Conservation (phyloP, 164 flowering plant species). For the Aristolochia californica region DNA sequence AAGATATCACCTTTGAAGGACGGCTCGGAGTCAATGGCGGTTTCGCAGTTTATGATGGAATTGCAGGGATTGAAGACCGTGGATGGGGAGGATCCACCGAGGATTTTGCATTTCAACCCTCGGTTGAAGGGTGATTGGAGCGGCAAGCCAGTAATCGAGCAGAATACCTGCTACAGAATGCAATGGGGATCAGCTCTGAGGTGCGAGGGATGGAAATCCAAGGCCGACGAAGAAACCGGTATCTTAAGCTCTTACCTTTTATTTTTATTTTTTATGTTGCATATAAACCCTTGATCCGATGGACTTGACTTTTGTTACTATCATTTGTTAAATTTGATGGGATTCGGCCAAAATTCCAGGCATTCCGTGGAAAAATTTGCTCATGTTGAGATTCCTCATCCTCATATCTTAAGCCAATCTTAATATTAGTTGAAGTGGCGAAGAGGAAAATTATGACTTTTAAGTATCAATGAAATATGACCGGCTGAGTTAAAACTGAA, state of each 20-base stretch:
- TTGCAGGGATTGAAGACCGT: slow-evolving; percentile 76
- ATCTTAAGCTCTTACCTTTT: slow-evolving; percentile 7
- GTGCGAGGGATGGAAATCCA: slow-evolving; percentile 82
- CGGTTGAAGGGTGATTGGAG: slow-evolving; percentile 98
- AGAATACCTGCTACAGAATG: slow-evolving; percentile 84
- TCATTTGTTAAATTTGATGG: too few relatives aligned
- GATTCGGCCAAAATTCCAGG: too few relatives aligned
- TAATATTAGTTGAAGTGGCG: too few relatives aligned
- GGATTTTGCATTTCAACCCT: slow-evolving; percentile 88
- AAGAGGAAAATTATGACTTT: too few relatives aligned
- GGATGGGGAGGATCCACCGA: slow-evolving; percentile 89
- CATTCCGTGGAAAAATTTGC: too few relatives aligned
- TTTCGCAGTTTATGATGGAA: slow-evolving; percentile 89
- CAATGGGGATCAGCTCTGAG: slow-evolving; percentile 81
- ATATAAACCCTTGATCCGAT: too few relatives aligned
- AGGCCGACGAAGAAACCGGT: slow-evolving; percentile 86
- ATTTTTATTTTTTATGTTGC: neutral
- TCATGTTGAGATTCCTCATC: too few relatives aligned
- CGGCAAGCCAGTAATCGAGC: slow-evolving; percentile 81
- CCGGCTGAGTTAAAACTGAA: too few relatives aligned
- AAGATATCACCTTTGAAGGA: slow-evolving; percentile 46
- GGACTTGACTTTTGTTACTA: too few relatives aligned
- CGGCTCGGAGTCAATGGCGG: slow-evolving; percentile 48
- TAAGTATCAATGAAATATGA: too few relatives aligned
- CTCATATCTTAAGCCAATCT: too few relatives aligned